phyloP scores from a whole-genome alignment of 2,329 filamentous ascomycete species.

The Trichoderma polysporum region DNA sequence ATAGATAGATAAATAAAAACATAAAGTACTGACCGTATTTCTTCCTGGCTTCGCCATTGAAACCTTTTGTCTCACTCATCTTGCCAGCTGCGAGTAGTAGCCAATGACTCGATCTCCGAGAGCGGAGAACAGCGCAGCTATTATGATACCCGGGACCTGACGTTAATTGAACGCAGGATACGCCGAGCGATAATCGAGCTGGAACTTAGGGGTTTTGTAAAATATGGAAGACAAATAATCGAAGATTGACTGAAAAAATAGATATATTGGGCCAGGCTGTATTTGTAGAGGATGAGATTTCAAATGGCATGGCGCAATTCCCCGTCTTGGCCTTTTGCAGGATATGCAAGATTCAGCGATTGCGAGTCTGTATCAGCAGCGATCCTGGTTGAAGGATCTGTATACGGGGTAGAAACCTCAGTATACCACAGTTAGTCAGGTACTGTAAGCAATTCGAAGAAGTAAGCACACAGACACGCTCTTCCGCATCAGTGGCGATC shows the following conservation, averaged over 20 bases:
- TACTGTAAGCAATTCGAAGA: no score
- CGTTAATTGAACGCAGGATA: neutral
- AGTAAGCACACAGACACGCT: no score
- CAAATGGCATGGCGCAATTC: constrained; percentile 10
- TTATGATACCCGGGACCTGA: neutral
- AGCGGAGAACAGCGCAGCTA: neutral
- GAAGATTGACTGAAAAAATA: neutral
- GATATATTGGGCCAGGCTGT: neutral
- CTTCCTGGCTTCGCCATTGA: constrained; percentile 25
- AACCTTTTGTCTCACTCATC: constrained; percentile 29
- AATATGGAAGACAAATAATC: neutral
- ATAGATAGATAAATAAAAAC: neutral
- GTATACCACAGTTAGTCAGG: no score
- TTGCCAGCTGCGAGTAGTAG: neutral
- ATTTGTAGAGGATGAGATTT: constrained; percentile 10
- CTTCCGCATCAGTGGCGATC: no score
- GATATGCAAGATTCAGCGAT: neutral
- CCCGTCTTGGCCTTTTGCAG: neutral
- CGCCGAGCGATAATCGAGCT: neutral
- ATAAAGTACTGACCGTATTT: constrained; percentile 33
- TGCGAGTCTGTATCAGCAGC: no score
- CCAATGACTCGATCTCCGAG: constrained; percentile 4
- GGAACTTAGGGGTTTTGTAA: neutral
- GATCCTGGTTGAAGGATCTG: no score
- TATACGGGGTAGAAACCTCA: no score